Base-by-base conservation (phyloP, 1,284 basidiomycete species). In the Naganishia liquefaciens region DNA sequence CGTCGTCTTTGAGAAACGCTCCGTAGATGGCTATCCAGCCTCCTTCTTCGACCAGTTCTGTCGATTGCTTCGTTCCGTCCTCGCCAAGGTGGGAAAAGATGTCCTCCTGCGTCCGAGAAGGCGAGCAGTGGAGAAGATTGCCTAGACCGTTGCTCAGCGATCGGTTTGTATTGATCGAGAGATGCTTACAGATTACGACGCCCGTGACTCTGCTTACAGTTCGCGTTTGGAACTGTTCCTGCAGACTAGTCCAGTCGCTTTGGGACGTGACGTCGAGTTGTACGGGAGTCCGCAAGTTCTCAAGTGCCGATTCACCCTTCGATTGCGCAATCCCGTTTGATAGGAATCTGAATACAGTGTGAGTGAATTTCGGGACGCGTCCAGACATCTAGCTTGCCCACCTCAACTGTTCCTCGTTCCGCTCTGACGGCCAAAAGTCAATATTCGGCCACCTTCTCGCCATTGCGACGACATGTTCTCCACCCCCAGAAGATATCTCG, bases 1-100 rank as follows among this genome's bases (percentile, higher is more conserved):
- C 54, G 23, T 64, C 54, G 39, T 64, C 54, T 13, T 23, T 39
- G 37, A 27, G 37, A 30, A 64, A 64, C 21, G 63, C 63, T 10
- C 63, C 63, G 37, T 64, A 64, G n/a, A 64, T 27, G 37, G 47
- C 49, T 23, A 58, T 28, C 54, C 54, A 64, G 15, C 54, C 63
- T 11, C 33, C 54, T 2, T 6, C 6, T 11, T 37, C 33, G n/a
- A 63, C 15, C 10, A 63, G 19, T 17, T 39, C 28, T 9, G 21
- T 25, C 7, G 52, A 2, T 4, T 30, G 5, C 11, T 33, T 39
- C 19, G 17, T 1, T 5, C 27, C 2, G 25, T 25, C 25, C 1
- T 27, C 10, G 13, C 57, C 57, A 4, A 60, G 46, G 33, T 60
- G 46, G 5, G 57, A 60, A 25, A 60, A 60, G 46, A 60, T 60